A percentile compares a stretch with the other conserved stretches of the same genome.
These are phyloP conservation scores for Vaccinium myrtillus DNA, from an alignment of 148 eudicot genomes.

Conservation along the genomic window DNA sequence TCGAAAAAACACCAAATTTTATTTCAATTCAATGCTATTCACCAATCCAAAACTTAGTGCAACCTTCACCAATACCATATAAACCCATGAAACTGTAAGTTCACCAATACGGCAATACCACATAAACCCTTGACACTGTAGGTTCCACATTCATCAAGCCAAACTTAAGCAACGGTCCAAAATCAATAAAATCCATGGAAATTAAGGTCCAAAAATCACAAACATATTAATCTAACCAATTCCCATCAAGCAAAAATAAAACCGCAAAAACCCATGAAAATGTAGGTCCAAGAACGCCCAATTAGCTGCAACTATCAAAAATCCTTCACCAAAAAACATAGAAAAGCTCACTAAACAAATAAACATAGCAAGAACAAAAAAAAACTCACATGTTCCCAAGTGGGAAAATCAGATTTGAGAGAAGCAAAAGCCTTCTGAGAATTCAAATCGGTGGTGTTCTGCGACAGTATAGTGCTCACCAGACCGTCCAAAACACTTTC, in stretches of 20 bases:
- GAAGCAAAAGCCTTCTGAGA: conserved; percentile 74
- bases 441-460: conserved; percentile 78
- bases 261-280: background rate
- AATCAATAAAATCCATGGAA: background rate
- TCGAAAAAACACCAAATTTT: background rate
- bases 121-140: too few species aligned
- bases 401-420: conserved; percentile 69
- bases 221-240: background rate
- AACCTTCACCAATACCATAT: background rate
- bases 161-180: too few species aligned
- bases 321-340: conserved; percentile 3
- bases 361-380: background rate
- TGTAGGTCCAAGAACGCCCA: background rate
- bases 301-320: background rate
- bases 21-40: background rate
- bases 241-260: background rate
- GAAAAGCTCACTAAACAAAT: background rate
- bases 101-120: background rate
- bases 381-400: conserved; percentile 63
- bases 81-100: background rate
- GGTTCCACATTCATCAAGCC: too few species aligned
- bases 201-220: background rate
- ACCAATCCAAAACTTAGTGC: conserved; percentile 6
- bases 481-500: conserved; percentile 83
- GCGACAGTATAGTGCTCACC: conserved; percentile 61